phyloP scores from a whole-genome alignment of 2,329 filamentous ascomycete genomes.

The Phyllosticta ampelicida region DNA sequence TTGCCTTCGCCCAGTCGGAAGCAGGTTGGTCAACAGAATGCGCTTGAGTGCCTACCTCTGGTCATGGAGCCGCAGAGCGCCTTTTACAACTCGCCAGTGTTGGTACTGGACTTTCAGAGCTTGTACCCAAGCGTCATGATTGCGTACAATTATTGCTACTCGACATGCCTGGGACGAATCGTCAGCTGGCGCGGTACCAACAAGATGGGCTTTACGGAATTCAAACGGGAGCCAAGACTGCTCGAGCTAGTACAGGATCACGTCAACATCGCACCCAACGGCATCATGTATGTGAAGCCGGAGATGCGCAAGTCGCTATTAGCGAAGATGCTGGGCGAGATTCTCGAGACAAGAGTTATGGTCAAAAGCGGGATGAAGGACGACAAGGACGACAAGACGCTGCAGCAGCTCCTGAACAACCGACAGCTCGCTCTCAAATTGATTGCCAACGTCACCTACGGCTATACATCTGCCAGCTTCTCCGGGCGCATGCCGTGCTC shows the following conservation, averaged over 20 bases:
- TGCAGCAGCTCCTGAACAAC: conserved; percentile 86
- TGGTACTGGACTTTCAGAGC: conserved; percentile 93
- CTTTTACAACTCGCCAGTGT: conserved; percentile 79
- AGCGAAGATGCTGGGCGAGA: conserved; percentile 93
- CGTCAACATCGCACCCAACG: conserved; percentile 89
- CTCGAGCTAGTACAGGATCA: conserved; percentile 70
- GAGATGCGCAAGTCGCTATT: conserved; percentile 81
- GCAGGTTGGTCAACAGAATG: conserved; percentile 89
- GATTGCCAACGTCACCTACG: conserved; percentile 97
- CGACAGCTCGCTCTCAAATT: conserved; percentile 88
- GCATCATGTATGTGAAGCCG: conserved; percentile 86
- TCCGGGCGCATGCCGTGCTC: conserved; percentile 96
- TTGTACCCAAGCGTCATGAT: conserved; percentile 98
- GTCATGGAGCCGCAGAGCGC: conserved; percentile 97
- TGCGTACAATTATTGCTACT: conserved; percentile 98
- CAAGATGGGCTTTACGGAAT: conserved; percentile 92
- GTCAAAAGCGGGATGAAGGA: conserved; percentile 94
- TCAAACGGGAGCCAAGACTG: conserved; percentile 63
- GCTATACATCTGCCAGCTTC: conserved; percentile 93
- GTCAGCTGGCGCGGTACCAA: conserved; percentile 79
- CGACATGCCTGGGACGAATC: conserved; percentile 82
- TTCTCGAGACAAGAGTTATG: conserved; percentile 93
- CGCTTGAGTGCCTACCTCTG: conserved; percentile 82
- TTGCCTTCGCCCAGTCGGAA: conserved; percentile 81
- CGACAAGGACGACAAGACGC: conserved; percentile 74